phyloP scores from a whole-genome alignment of 176 grass and related monocot genomes.

The Phoenix roebelenii region DNA sequence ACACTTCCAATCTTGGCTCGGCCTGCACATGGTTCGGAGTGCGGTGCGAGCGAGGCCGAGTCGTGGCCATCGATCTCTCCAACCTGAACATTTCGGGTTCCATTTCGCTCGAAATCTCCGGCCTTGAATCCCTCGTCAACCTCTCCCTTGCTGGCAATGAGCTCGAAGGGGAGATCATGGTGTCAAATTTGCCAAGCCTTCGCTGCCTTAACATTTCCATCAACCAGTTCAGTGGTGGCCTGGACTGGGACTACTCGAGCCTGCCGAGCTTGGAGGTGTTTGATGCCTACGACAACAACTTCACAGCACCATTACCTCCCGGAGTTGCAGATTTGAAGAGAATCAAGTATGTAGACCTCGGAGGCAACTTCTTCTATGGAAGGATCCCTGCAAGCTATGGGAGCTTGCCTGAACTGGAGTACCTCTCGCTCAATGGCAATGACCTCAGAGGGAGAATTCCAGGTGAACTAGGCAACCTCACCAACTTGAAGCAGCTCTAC shows the following conservation, averaged over 20 bases:
- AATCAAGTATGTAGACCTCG: conserved; percentile 76
- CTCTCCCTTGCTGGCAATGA: conserved; percentile 70
- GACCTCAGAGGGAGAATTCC: conserved; percentile 62
- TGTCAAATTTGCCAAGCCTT: conserved; percentile 34
- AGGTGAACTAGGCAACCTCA: conserved; percentile 55
- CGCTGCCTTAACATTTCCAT: conserved; percentile 53
- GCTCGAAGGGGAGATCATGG: conserved; percentile 35
- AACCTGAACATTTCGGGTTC: conserved; percentile 66
- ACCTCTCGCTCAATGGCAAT: conserved; percentile 93
- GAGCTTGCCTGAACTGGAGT: conserved; percentile 50
- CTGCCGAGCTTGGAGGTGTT: conserved; percentile 61
- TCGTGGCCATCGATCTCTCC: conserved; percentile 50
- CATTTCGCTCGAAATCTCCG: conserved; percentile 17
- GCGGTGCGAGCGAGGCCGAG: conserved; percentile 44
- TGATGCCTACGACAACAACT: conserved; percentile 99
- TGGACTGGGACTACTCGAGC: conserved; percentile 60
- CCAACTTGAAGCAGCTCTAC: conserved; percentile 59
- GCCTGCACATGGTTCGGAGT: conserved; percentile 84
- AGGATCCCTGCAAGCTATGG: conserved; percentile 52
- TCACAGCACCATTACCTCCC: conserved; percentile 44
- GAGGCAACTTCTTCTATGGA: conserved; percentile 83
- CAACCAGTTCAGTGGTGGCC: conserved; percentile 49
- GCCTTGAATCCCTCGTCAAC: conserved; percentile 41
- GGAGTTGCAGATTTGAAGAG: conserved; percentile 30
- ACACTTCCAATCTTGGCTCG: conserved; percentile 25